These are phyloP conservation scores for Suhomyces xylopsoci DNA, from an alignment of 805 yeast species.

Conservation along the genomic window DNA sequence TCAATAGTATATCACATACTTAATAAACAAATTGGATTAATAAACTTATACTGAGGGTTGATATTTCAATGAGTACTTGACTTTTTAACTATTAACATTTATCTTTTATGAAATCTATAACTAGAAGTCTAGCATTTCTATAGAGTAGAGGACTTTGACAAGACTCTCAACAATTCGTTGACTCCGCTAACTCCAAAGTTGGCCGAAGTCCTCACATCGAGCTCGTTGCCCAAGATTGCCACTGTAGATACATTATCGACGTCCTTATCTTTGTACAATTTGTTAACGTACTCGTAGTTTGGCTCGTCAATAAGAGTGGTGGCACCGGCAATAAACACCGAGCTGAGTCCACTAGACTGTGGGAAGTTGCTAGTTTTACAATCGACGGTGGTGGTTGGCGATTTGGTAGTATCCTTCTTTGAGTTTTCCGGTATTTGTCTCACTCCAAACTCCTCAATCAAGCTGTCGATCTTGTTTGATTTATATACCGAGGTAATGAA, in stretches of 20 bases:
- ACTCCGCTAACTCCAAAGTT: constrained; percentile 63
- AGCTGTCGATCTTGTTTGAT: constrained; percentile 10
- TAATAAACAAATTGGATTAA: no score
- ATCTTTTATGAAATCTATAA: not conserved
- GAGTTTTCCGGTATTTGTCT: constrained; percentile 14
- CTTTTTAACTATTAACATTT: no score
- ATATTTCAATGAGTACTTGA: no score
- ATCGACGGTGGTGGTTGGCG: not conserved
- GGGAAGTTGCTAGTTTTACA: not conserved
- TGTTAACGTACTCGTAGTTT: constrained; percentile 52
- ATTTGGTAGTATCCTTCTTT: constrained; percentile 5
- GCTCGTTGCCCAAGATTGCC: constrained; percentile 45
- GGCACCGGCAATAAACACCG: constrained; percentile 59
- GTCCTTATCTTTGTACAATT: constrained; percentile 30
- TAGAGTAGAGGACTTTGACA: constrained; percentile 20
- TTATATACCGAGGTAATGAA: constrained; percentile 44
- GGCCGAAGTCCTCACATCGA: constrained; percentile 53
- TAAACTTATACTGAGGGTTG: no score
- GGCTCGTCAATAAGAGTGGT: constrained; percentile 69
- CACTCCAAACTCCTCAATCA: constrained; percentile 25
- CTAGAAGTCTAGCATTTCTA: not conserved
- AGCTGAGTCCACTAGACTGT: not conserved
- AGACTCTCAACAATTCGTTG: constrained; percentile 60
- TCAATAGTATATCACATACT: no score
- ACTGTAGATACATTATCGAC: constrained; percentile 56